Evolutionary conservation across 2,329 filamentous ascomycete genomes (phyloP), one percentile per base, ranked within the genome.

Genomic region (Colletotrichum aenigma): DNA sequence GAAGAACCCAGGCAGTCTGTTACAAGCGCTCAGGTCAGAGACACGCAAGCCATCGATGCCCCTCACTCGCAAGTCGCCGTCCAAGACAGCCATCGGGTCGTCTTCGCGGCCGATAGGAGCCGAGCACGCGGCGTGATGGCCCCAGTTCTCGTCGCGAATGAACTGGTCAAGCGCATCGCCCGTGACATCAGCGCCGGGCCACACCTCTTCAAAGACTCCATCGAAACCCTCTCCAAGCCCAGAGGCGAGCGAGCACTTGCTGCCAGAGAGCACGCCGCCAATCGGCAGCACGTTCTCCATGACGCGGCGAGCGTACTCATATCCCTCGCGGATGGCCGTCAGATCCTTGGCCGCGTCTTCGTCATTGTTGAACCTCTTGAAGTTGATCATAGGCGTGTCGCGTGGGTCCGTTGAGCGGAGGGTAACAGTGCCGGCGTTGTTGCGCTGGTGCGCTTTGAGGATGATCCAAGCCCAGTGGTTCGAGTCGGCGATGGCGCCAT

Each of bases 1-100:
- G 77, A 87, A 90, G 43, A 81, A 81, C 13, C 90, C 90, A 12
- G 83, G 83, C 66, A 83, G 89, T 66, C 84, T 85, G 4, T 90
- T 89, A 75, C 90, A 93, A 1, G 89, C 86, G 36, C 87, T 89
- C 1, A 91, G 91, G 83, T 93, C 92, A 0, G 93, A 92, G 4
- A 93, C 91, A 30, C 92, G 84, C 61, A 93, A 80, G 0, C 88
- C 88, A 2, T 85, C 81, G 0, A 91, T 88, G 1, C 90, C 90
- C 15, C 88, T 84, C 2, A 93, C 91, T 10, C 87, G 84, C 80
- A 93, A 92, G 66, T 89, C 84, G 0, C 84, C 86, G 80, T 93
- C 89, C 66, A 93, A 80, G 5, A 92, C 90, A 3, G 90, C 91
- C 80, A 87, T 87, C 2, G 85, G 82, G 79, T 93, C 90, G 16